A percentile compares a stretch with the other conserved stretches of the same genome.
phyloP scores from a whole-genome alignment of 371 early-diverging fungal species.

The Apophysomyces trapeziformis region DNA sequence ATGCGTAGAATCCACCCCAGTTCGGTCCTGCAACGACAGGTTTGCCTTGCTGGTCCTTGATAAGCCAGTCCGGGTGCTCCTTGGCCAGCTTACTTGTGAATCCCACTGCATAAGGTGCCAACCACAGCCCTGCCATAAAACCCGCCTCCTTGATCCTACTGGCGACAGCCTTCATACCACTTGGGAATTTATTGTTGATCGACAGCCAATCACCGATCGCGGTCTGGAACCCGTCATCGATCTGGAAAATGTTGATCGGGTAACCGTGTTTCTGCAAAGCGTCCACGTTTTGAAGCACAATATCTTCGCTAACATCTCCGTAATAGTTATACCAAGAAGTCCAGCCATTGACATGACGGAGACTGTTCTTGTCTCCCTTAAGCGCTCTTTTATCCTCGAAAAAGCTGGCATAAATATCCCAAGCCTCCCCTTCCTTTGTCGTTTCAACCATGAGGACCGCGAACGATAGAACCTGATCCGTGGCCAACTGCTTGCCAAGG shows the following conservation, averaged over 20 bases:
- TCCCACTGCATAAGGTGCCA: constrained; percentile 63
- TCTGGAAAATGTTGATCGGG: constrained; percentile 64
- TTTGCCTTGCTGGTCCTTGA: constrained; percentile 37
- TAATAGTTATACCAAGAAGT: constrained; percentile 67
- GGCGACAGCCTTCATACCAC: constrained; percentile 51
- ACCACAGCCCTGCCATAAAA: constrained; percentile 60
- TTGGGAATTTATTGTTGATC: constrained; percentile 56
- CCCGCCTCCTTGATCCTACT: constrained; percentile 46
- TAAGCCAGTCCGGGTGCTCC: constrained; percentile 62
- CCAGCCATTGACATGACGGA: constrained; percentile 58
- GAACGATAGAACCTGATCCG: constrained; percentile 30
- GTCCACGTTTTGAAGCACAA: constrained; percentile 51
- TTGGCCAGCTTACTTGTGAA: constrained; percentile 49
- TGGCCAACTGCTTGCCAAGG: constrained; percentile 31
- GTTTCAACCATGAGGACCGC: constrained; percentile 35
- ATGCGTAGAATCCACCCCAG: constrained; percentile 58
- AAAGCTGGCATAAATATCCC: constrained; percentile 53
- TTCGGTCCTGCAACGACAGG: constrained; percentile 50
- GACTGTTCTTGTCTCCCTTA: constrained; percentile 26
- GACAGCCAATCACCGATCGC: constrained; percentile 66
- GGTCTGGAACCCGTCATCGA: constrained; percentile 65
- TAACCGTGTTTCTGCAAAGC: constrained; percentile 44
- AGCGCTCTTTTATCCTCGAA: constrained; percentile 39
- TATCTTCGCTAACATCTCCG: constrained; percentile 57
- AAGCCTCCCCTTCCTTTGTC: constrained; percentile 42